These are phyloP conservation scores for Citrus mangshanensis DNA, from an alignment of 345 rosid genomes.

Conservation along the genomic window DNA sequence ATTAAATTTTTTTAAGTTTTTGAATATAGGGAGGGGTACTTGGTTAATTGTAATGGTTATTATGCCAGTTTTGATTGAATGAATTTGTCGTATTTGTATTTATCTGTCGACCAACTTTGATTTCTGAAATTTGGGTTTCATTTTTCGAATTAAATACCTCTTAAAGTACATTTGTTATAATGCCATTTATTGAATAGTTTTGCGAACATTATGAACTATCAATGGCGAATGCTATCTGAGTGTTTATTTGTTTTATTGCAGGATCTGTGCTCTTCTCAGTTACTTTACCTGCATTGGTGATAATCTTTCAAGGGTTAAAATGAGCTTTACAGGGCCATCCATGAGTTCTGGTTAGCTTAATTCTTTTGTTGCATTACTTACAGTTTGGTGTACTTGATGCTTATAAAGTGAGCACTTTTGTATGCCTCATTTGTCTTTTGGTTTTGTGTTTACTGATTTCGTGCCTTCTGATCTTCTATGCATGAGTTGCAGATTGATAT, in stretches of 20 bases:
- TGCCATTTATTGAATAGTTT: neutral
- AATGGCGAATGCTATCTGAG: neutral
- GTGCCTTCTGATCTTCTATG: neutral
- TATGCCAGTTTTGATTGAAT: too few relatives aligned
- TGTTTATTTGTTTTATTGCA: constrained; percentile 23
- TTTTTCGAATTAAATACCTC: neutral
- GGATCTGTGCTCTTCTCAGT: constrained; percentile 15
- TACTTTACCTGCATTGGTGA: neutral
- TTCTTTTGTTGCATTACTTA: neutral
- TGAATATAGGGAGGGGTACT: neutral
- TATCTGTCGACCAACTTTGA: neutral
- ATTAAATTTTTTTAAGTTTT: neutral
- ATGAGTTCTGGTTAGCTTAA: constrained; percentile 59
- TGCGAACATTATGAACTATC: neutral
- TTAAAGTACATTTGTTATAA: neutral
- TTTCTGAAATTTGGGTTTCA: neutral
- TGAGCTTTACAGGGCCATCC: constrained; percentile 79
- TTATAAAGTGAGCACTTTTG: neutral
- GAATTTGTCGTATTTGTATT: neutral
- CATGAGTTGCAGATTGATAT: neutral
- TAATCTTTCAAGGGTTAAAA: constrained; percentile 27
- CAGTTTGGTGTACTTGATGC: neutral
- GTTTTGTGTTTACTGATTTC: neutral
- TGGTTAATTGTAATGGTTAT: neutral
- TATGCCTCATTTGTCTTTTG: neutral